Evolutionary conservation across 2,329 filamentous ascomycete genomes (phyloP).

Genomic region (Stylonectria norvegica): DNA sequence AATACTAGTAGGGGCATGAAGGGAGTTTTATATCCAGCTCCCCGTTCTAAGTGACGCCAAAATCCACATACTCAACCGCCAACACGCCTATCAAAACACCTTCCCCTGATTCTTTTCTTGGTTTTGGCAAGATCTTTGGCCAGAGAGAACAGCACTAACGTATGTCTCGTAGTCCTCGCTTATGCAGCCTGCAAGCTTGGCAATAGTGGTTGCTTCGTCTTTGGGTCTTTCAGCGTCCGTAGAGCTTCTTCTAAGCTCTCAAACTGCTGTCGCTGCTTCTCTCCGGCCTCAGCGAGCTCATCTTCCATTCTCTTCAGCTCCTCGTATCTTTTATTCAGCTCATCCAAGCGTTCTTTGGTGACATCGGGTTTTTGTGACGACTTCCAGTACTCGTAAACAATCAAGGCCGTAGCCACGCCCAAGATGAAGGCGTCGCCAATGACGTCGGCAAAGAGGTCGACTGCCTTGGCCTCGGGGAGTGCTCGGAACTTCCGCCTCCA

Average conservation of each 20-base stretch:
- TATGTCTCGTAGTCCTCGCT: no score
- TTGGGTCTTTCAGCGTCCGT: constrained; percentile 50
- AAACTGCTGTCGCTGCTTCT: constrained; percentile 47
- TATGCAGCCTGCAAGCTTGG: constrained; percentile 34
- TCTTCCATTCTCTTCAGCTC: constrained; percentile 48
- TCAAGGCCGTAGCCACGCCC: constrained; percentile 52
- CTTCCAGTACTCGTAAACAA: constrained; percentile 61
- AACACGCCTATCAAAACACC: neutral
- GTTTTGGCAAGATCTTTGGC: no score
- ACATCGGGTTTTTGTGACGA: constrained; percentile 58
- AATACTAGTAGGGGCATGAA: constrained; percentile 1
- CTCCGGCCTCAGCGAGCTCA: constrained; percentile 45
- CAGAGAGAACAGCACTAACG: no score
- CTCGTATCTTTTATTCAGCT: constrained; percentile 46
- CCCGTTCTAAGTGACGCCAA: no score
- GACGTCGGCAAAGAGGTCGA: constrained; percentile 65
- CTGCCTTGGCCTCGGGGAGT: constrained; percentile 62
- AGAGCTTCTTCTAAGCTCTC: constrained; percentile 53
- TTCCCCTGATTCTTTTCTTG: no score
- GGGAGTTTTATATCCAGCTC: no score
- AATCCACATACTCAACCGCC: constrained; percentile 3
- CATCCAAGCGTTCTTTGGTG: constrained; percentile 52
- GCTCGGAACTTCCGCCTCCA: constrained; percentile 62
- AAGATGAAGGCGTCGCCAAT: constrained; percentile 63
- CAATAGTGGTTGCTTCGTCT: constrained; percentile 53